A percentile compares a stretch with the other conserved stretches of the same genome.
phyloP scores from a whole-genome alignment of 164 flowering plant genomes.

The Tetracentron sinense region DNA sequence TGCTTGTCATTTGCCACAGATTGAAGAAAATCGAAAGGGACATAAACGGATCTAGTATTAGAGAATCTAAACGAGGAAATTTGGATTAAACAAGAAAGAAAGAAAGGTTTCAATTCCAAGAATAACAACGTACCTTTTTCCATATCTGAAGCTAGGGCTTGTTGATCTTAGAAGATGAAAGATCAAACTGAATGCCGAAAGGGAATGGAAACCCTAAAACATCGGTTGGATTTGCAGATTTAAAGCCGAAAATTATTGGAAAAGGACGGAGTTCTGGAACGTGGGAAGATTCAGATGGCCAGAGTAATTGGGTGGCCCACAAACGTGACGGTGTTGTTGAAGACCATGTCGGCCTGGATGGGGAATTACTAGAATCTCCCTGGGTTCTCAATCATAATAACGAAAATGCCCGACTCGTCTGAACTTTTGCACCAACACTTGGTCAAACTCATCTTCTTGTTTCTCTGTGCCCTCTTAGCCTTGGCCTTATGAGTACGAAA shows the following conservation, averaged over 20 bases:
- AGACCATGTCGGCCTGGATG: no score
- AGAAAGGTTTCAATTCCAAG: neutral
- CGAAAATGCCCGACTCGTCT: no score
- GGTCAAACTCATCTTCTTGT: no score
- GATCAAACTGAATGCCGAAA: neutral
- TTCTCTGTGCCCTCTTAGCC: no score
- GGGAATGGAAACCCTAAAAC: conserved; percentile 24
- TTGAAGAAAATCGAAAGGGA: neutral
- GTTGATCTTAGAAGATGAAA: neutral
- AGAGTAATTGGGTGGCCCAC: conserved; percentile 1
- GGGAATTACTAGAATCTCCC: no score
- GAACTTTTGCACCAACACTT: no score
- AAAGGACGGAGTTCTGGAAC: neutral
- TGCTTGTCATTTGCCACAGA: neutral
- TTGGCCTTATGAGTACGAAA: no score
- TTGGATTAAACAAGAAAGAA: neutral
- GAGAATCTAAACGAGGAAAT: neutral
- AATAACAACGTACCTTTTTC: neutral
- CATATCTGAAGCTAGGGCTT: neutral
- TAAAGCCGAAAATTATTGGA: conserved; percentile 11
- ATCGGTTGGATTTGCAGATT: conserved; percentile 20
- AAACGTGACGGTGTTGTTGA: conserved; percentile 11
- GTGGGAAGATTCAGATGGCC: conserved; percentile 3
- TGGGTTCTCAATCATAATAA: no score
- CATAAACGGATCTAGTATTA: neutral